A percentile compares a stretch with the other conserved stretches of the same genome.
Evolutionary conservation across 148 eudicot species (phyloP).

Genomic region (Limonium bicolor): DNA sequence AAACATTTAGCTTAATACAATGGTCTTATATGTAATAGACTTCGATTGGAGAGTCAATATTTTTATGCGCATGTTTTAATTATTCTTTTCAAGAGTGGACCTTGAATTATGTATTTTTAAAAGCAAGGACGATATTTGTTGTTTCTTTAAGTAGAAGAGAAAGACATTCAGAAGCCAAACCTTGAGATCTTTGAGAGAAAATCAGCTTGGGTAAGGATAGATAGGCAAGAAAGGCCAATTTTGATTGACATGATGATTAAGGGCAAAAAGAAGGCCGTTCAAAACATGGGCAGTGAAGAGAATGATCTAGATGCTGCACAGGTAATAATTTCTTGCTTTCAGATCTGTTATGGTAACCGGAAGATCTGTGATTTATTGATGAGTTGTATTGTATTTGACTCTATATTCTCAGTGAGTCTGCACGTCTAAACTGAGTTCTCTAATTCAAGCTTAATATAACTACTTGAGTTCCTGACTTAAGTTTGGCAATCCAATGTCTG

Average conservation of each 20-base stretch:
- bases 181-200: not conserved
- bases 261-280: not conserved
- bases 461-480: not conserved
- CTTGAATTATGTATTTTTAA: not conserved
- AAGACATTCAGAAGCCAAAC: not conserved
- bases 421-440: too few relatives aligned
- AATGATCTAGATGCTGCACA: not conserved
- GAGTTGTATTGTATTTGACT: too few relatives aligned
- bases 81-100: not conserved
- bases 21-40: not conserved
- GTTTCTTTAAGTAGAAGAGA: slow-evolving; percentile 1
- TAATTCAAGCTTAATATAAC: too few relatives aligned
- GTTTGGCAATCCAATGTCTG: too few relatives aligned
- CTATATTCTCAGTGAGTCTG: too few relatives aligned
- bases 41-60: not conserved
- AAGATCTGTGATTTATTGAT: not conserved
- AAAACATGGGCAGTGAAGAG: slow-evolving; percentile 3
- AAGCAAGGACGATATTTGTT: not conserved
- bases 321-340: not conserved
- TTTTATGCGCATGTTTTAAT: not conserved
- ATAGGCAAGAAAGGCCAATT: not conserved
- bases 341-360: not conserved
- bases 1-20: not conserved
- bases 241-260: not conserved
- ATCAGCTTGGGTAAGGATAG: not conserved